phyloP scores from a whole-genome alignment of 2,329 filamentous ascomycete species.

The Pestalotiopsis sp. region DNA sequence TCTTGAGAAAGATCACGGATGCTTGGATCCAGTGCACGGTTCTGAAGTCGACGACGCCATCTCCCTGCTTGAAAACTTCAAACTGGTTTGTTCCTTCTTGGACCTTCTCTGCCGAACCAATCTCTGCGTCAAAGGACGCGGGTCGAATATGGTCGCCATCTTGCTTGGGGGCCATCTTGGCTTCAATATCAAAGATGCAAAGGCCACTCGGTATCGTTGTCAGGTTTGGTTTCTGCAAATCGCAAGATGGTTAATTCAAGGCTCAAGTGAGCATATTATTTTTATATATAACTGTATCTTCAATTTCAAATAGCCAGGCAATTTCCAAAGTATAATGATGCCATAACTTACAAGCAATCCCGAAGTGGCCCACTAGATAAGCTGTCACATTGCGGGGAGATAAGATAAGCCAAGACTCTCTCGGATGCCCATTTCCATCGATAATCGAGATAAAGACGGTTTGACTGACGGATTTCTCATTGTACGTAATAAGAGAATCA shows the following conservation, averaged over 20 bases:
- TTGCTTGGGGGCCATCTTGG: neutral
- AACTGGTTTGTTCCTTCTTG: conserved; percentile 18
- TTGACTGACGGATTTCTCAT: neutral
- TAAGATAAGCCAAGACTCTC: neutral
- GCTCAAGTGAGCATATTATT: too few species aligned
- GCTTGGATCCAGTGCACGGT: conserved; percentile 52
- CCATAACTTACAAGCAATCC: neutral
- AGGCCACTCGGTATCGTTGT: neutral
- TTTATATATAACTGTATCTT: neutral
- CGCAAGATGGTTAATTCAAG: too few species aligned
- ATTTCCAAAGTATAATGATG: neutral
- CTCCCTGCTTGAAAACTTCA: conserved; percentile 48
- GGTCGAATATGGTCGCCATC: neutral
- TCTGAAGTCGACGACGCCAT: conserved; percentile 48
- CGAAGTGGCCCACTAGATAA: neutral
- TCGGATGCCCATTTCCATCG: neutral
- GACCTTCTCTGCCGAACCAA: neutral
- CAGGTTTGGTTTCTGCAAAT: neutral
- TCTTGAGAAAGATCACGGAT: conserved; percentile 49
- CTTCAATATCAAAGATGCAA: neutral
- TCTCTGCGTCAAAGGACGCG: neutral
- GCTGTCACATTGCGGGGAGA: neutral
- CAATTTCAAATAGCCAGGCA: neutral
- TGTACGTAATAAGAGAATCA: neutral
- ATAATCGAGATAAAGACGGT: neutral